A percentile compares a stretch with the other conserved stretches of the same genome.
phyloP scores from a whole-genome alignment of 2,329 filamentous ascomycete genomes.

The Botrytis galanthina region DNA sequence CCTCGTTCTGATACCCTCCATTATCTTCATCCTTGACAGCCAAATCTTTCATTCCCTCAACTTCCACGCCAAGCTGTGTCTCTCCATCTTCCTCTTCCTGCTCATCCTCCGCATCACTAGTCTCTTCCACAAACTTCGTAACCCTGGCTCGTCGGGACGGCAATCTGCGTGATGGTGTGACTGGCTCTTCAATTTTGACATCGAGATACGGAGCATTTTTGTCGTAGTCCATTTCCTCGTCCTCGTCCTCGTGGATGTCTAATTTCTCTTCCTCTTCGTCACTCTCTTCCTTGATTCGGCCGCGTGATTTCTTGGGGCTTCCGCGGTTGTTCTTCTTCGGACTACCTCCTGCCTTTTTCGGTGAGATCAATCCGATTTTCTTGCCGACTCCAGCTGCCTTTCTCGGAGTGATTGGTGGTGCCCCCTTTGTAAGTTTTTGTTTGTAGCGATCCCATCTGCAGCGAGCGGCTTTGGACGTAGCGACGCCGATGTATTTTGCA shows the following conservation, averaged over 20 bases:
- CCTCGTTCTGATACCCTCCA: neutral
- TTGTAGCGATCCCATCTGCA: slow-evolving; percentile 1
- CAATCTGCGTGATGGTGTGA: slow-evolving; percentile 8
- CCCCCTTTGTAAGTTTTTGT: neutral
- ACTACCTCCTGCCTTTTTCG: neutral
- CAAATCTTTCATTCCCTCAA: neutral
- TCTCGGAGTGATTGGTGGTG: neutral
- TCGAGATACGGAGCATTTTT: neutral
- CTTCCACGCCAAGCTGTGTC: neutral
- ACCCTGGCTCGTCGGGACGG: neutral
- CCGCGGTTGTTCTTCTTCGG: neutral
- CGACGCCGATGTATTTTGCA: neutral
- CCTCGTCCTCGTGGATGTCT: neutral
- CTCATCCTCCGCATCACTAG: slow-evolving; percentile 8
- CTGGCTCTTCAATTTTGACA: neutral
- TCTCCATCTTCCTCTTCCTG: neutral
- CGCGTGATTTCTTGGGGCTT: neutral
- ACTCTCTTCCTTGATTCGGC: neutral
- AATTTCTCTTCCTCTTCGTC: neutral
- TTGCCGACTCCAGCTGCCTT: neutral
- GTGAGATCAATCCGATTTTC: neutral
- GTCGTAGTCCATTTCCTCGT: neutral
- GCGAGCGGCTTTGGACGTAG: neutral
- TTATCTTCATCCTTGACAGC: neutral
- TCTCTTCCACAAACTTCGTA: neutral